phyloP scores from a whole-genome alignment of 176 grass and related monocot species.

The Saccharum officinarum region DNA sequence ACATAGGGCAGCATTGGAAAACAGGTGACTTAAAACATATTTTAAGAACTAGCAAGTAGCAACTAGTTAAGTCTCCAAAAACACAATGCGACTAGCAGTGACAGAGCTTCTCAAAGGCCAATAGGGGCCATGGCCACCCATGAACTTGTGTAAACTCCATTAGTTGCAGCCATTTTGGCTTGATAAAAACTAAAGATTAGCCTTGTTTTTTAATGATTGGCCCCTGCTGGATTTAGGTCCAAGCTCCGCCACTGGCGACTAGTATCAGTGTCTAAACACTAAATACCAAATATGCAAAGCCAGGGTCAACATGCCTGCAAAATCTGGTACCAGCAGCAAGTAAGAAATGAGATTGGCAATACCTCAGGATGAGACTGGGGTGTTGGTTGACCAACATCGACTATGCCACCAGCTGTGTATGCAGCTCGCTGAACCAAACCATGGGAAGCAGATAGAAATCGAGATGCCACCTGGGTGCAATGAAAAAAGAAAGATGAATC shows the following conservation, averaged over 20 bases:
- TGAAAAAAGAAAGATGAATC: conserved; percentile 1
- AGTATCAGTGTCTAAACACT: conserved; percentile 11
- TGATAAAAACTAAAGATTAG: neutral
- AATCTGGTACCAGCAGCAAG: conserved; percentile 1
- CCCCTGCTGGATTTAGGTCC: neutral
- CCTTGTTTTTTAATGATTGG: neutral
- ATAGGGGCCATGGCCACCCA: neutral
- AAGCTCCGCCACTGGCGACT: neutral
- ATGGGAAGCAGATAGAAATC: conserved; percentile 35
- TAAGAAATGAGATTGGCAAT: neutral
- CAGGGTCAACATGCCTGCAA: neutral
- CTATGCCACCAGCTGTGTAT: conserved; percentile 41
- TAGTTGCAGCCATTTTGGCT: neutral
- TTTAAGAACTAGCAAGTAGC: conserved; percentile 6
- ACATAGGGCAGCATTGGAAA: neutral
- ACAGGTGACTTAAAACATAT: neutral
- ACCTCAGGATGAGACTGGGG: conserved; percentile 77
- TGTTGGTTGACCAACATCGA: conserved; percentile 80
- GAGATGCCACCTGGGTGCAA: conserved; percentile 41
- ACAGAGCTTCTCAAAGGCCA: neutral
- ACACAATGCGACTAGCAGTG: neutral
- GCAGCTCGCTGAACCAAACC: conserved; percentile 23
- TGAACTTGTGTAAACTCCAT: neutral
- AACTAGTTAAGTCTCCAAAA: conserved; percentile 4
- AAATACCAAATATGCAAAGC: neutral